Evolutionary conservation across 257 asterid species (phyloP), one percentile per base, ranked within the genome.

Genomic region (Thymus mandschuricus): DNA sequence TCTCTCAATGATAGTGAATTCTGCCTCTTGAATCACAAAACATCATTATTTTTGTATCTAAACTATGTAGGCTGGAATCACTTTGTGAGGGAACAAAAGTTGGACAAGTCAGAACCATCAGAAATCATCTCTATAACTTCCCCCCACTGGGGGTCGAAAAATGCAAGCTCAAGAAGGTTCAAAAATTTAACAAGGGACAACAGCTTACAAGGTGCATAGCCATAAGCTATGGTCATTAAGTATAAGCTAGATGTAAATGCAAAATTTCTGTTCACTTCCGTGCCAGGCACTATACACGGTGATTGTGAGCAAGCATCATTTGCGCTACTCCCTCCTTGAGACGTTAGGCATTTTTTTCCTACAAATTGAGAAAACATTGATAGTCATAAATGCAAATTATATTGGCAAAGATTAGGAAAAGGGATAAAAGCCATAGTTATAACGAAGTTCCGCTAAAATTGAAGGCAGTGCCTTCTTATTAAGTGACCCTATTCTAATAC

Each of bases 291-390:
- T 60, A 48, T 27, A 34, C 21, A 75, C 71, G 29, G 54, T 43
- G 78, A 56, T 52, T 60, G 48, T 48, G 74, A 63, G 35, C 68
- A 29, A 28, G 41, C 69, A 64, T 64, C 66, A 48, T 31, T 57
- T 45, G 50, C 61, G 34, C 58, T 61, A 67, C 60, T 58, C 34
- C 72, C 66, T 60, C 72, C 50, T 68, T 28, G 66, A 48, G 70
- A 66, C 41, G 63, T 68, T 57, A 76, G 48, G 70, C 81, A 34
- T 76, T 68, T 57, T 65, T 64, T 73, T 76, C 86, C 88, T 84
- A 57, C 82, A 76, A 43, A 71, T 31, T 11, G 40, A 69, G 40
- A 66, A 66, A 60, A 66, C 44, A 70, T 45, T 38, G 13, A 50
- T 62, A 68, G 68, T 75, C 58, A 45, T 46, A 43, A 43, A 54